Evolutionary conservation across 352 stramenopile species (phyloP).

Genomic region (Phytopythium kandeliae): DNA sequence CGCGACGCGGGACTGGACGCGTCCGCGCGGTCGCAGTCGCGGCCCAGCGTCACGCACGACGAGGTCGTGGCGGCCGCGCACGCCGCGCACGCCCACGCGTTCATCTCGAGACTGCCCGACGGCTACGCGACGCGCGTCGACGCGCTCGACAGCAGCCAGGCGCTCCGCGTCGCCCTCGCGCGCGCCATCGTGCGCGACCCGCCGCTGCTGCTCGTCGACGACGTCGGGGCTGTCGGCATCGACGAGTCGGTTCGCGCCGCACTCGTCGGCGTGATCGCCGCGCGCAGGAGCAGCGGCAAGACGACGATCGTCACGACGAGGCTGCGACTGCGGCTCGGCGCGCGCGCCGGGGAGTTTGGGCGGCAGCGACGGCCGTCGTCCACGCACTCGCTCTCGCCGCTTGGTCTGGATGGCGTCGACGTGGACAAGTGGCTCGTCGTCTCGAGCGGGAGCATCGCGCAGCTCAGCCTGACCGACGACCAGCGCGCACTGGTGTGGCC

Average conservation of each 20-base stretch:
- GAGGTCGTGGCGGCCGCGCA: conserved; percentile 86
- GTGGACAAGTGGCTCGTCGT: conserved; percentile 5
- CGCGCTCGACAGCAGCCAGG: conserved; percentile 75
- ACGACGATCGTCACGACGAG: conserved; percentile 4
- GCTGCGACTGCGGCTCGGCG: not conserved
- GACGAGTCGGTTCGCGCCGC: not conserved
- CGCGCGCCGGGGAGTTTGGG: not conserved
- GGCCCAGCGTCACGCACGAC: conserved; percentile 15
- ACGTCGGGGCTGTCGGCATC: conserved; percentile 21
- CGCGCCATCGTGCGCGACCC: conserved; percentile 89
- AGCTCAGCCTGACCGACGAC: not conserved
- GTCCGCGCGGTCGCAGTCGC: not conserved
- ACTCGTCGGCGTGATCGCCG: not conserved
- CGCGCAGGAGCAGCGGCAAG: conserved; percentile 5
- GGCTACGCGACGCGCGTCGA: conserved; percentile 92
- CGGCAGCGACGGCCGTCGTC: not conserved
- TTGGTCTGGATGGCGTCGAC: not conserved
- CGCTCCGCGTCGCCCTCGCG: conserved; percentile 89
- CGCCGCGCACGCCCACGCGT: conserved; percentile 91
- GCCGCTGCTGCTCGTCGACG: conserved; percentile 87
- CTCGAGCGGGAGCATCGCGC: conserved; percentile 1
- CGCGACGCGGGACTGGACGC: not conserved
- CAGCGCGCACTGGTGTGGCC: no score
- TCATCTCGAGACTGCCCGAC: conserved; percentile 89
- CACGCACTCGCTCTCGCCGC: not conserved